Base-by-base conservation (phyloP, 176 grass and related monocot genomes). In the Musa acuminata region DNA sequence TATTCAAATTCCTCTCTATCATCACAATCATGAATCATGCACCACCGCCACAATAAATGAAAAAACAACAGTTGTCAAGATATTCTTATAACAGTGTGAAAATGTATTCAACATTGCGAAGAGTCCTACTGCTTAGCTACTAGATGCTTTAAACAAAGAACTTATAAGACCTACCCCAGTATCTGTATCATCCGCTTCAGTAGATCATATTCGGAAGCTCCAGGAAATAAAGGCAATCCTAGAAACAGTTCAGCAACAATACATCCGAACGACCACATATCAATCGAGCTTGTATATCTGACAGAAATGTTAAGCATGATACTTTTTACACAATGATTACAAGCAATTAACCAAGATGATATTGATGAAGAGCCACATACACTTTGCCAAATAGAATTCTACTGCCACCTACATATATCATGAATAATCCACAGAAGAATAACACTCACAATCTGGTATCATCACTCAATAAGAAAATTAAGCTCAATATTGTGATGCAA, bases 241-340 rank as follows among this genome's bases (percentile, higher is more conserved):
- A 99, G 91, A 81, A 89, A 99, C 49, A 99, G 72, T 75, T 99
- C 96, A 22, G 90, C 91, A 67, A 95, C 88, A 62, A 99, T 91
- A 76, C 96, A 99, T 17, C 96, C 96, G 26, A 99, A 89, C 25
- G 96, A 99, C 96, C 96, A 99, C 96, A 99, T 99, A 83, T 95
- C 96, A 75, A 99, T 99, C 26, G 96, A 83, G 60, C 88, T 89
- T 71, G 86, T 91, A 87, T 98, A 98, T 94, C 95, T 98, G 80
- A 64, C 12, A 73, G 49, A 71, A 79, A 85, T 58, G 78, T 94
- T 80, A 98, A 98, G 90, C 11, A 51, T 72, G 63, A 85, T 17
- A n/a, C 13, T 12, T 55, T 57, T 29, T 55, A 17, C 16, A 51
- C 6, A 62, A 12, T 13, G 20, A 62, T 6, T 22, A 71, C 20